A percentile compares a stretch with the other conserved stretches of the same genome.
Evolutionary conservation across 257 asterid genomes (phyloP).

Genomic region (Petunia axillaris): DNA sequence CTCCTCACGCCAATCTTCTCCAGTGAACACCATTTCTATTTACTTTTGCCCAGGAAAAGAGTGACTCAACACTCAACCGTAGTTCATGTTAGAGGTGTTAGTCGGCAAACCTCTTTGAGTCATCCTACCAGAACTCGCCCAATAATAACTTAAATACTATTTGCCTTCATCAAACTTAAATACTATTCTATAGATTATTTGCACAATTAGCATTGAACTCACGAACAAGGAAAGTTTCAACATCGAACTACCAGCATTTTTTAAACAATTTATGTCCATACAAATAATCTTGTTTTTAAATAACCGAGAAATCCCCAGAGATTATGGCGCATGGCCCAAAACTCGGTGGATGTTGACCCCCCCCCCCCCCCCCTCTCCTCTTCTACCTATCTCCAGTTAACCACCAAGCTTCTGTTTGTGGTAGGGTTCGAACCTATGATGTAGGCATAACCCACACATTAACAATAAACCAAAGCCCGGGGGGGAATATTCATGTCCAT

Average conservation of each 20-base stretch:
- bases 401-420: too few species aligned
- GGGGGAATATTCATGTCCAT: too few species aligned
- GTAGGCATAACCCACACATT: too few species aligned
- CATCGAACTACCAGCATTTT: background rate
- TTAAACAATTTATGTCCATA: background rate
- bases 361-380: too few species aligned
- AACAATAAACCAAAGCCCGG: too few species aligned
- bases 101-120: constrained; percentile 17
- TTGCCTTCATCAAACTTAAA: background rate
- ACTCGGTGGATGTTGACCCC: too few species aligned
- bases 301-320: too few species aligned
- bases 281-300: background rate
- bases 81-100: background rate
- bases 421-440: too few species aligned
- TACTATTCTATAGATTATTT: background rate
- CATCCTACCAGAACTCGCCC: background rate
- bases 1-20: background rate
- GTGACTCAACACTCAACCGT: background rate
- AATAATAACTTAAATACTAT: background rate
- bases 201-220: background rate
- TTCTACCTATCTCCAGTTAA: too few species aligned
- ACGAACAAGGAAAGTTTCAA: background rate
- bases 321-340: too few species aligned
- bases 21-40: background rate
- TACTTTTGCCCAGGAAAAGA: background rate